These are phyloP conservation scores for Saccharomyces hybrid DNA, from an alignment of 1,139 yeast species.

Conservation along the genomic window DNA sequence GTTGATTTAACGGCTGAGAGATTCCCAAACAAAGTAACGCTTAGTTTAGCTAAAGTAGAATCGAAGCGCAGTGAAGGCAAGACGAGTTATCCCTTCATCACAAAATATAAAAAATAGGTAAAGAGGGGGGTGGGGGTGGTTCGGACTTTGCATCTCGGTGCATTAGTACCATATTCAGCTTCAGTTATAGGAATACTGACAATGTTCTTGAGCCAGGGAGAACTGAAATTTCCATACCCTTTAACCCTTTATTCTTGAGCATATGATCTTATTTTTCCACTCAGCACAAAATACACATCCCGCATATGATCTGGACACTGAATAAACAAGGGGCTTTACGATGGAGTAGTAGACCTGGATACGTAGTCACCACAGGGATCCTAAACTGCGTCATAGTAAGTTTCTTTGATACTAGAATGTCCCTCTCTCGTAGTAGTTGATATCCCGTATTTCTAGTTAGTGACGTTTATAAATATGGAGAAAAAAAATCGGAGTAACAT, in stretches of 20 bases:
- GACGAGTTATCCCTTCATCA: not conserved
- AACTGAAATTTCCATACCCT: not conserved
- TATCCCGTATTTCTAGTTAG: not conserved
- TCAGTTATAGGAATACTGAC: not conserved
- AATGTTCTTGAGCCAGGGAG: not conserved
- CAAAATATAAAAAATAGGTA: not conserved
- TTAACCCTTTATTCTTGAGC: not conserved
- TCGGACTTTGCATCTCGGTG: not conserved
- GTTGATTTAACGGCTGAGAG: not conserved
- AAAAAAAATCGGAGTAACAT: not conserved
- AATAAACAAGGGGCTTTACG: not conserved
- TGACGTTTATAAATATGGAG: not conserved
- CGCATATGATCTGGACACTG: not conserved
- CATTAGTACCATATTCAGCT: not conserved
- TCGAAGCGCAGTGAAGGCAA: not conserved
- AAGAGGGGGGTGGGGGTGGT: too few species aligned
- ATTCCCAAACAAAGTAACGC: not conserved
- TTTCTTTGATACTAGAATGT: not conserved
- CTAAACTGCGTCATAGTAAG: not conserved
- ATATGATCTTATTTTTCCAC: not conserved
- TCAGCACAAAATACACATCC: not conserved
- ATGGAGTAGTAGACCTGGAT: not conserved
- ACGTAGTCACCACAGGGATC: not conserved
- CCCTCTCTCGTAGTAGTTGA: not conserved
- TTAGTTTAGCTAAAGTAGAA: not conserved